These are phyloP conservation scores for Strobilomyces dryophilus DNA, from an alignment of 768 basidiomycete genomes.

Conservation along the genomic window DNA sequence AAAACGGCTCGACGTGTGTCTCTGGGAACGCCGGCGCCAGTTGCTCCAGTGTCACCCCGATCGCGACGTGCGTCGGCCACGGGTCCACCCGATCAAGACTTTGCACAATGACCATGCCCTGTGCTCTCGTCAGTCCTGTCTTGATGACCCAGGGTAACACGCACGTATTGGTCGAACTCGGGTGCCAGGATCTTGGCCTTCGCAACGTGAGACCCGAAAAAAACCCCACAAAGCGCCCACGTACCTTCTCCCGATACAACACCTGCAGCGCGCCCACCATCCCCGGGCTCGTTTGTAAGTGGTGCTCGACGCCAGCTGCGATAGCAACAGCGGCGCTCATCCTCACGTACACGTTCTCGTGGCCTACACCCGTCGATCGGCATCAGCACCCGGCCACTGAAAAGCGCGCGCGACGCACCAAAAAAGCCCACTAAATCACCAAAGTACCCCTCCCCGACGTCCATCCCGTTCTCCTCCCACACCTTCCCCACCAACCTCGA, in stretches of 20 bases:
- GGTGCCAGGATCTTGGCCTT: slow-evolving; percentile 85
- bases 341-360: slow-evolving; percentile 79
- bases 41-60: slow-evolving; percentile 61
- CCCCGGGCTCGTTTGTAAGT: slow-evolving; percentile 51
- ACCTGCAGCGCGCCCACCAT: slow-evolving; percentile 55
- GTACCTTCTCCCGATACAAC: slow-evolving; percentile 81
- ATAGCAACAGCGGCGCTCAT: slow-evolving; percentile 66
- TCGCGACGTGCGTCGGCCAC: slow-evolving; percentile 77
- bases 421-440: slow-evolving; percentile 58
- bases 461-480: slow-evolving; percentile 96
- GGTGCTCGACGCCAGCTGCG: slow-evolving; percentile 69
- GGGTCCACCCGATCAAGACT: slow-evolving; percentile 85
- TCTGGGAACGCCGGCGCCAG: slow-evolving; percentile 64
- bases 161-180: slow-evolving; percentile 89
- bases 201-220: too few relatives aligned
- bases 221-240: too few relatives aligned
- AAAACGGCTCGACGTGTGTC: slow-evolving; percentile 63
- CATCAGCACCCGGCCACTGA: not conserved
- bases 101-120: slow-evolving; percentile 92
- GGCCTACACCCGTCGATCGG: slow-evolving; percentile 55
- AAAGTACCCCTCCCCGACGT: slow-evolving; percentile 66
- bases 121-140: not conserved
- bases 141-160: slow-evolving; percentile 31
- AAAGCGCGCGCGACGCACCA: slow-evolving; percentile 40
- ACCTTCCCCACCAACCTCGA: slow-evolving; percentile 70